Percentiles rank a stretch among this genome's conserved stretches.
Evolutionary conservation across 2,329 filamentous ascomycete genomes (phyloP).

Genomic region (Aspergillus unguis): DNA sequence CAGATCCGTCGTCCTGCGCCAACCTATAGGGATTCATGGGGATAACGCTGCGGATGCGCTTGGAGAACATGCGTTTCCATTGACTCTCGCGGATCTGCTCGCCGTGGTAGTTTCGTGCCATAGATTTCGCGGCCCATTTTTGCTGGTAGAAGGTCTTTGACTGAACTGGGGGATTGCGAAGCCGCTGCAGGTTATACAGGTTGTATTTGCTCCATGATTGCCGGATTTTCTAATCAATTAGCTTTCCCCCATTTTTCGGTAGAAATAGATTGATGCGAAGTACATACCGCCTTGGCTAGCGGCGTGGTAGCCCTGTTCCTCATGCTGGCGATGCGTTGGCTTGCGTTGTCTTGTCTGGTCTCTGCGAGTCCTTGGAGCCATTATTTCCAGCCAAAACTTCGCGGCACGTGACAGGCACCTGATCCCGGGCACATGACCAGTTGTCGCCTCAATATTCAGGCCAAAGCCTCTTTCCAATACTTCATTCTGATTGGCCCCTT

Average conservation of each 20-base stretch:
- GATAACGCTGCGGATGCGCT: conserved; percentile 75
- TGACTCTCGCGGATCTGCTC: conserved; percentile 89
- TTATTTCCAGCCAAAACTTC: conserved; percentile 32
- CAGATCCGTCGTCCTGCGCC: conserved; percentile 75
- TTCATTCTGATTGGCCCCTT: conserved; percentile 12
- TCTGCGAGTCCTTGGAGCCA: conserved; percentile 6
- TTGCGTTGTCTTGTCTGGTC: conserved; percentile 8
- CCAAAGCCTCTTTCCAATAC: fast-evolving
- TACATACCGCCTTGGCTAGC: conserved; percentile 39
- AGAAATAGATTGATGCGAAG: no score
- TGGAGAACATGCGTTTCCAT: conserved; percentile 90
- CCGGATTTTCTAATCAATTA: conserved; percentile 72
- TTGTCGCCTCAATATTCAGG: conserved; percentile 16
- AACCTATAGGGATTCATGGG: conserved; percentile 80
- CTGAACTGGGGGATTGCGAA: conserved; percentile 45
- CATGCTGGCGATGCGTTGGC: conserved; percentile 32
- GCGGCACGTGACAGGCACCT: conserved; percentile 26
- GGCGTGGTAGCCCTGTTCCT: conserved; percentile 45
- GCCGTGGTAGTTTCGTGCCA: conserved; percentile 84
- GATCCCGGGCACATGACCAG: background rate
- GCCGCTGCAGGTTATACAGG: conserved; percentile 76
- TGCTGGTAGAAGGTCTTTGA: conserved; percentile 86
- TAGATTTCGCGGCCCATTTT: conserved; percentile 90
- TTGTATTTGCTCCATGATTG: conserved; percentile 98
- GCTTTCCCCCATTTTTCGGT: background rate